Percentiles rank a stretch among this genome's conserved stretches.
Conservation (phyloP, 331 rosid species). For the Erythrophleum ivorense region DNA sequence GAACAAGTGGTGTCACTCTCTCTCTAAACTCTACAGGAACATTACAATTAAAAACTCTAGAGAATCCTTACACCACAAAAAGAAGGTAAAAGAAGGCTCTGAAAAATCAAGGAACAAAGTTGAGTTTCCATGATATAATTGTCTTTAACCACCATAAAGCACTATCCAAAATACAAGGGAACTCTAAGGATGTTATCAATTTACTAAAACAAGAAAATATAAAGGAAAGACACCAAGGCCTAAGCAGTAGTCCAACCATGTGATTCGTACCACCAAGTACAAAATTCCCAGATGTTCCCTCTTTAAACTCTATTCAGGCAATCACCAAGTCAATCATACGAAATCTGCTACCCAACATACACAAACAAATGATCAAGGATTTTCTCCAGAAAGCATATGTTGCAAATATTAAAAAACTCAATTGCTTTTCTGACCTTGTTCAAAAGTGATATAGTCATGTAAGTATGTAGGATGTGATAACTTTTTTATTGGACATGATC, state of each 20-base stretch:
- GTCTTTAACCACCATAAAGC: neutral
- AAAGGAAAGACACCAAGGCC: neutral
- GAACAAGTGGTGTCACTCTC: too few species aligned
- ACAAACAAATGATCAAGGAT: neutral
- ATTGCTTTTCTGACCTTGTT: neutral
- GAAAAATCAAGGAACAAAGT: neutral
- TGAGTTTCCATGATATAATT: neutral
- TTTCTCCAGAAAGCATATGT: conserved; percentile 19
- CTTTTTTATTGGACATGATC: neutral
- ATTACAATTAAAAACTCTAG: too few species aligned
- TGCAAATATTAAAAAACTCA: neutral
- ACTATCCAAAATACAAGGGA: conserved; percentile 6
- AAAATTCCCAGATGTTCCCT: neutral
- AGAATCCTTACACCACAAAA: neutral
- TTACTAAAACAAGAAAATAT: neutral
- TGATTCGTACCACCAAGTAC: neutral
- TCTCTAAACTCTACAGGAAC: too few species aligned
- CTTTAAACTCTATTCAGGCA: neutral
- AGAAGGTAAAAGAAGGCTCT: neutral
- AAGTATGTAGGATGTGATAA: neutral
- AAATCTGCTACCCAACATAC: conserved; percentile 8
- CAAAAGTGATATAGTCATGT: neutral
- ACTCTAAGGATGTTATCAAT: neutral
- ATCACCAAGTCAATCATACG: neutral
- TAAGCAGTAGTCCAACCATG: neutral